phyloP scores from a whole-genome alignment of 805 yeast genomes.

The Pichia paraexigua region DNA sequence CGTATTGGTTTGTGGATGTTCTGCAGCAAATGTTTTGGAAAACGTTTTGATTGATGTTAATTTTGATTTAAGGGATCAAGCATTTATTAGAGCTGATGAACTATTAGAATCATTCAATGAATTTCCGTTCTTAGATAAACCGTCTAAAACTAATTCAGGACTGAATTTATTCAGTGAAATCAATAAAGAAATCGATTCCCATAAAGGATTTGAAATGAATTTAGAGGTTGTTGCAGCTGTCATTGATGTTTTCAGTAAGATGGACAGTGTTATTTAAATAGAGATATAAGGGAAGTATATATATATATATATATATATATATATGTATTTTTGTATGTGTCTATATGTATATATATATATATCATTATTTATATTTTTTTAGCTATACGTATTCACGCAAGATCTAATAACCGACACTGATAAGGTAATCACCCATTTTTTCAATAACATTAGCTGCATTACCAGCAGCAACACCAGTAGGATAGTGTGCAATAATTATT shows the following conservation, averaged over 20 bases:
- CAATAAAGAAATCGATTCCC: slow-evolving; percentile 42
- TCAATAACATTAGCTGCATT: slow-evolving; percentile 94
- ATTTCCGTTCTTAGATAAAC: slow-evolving; percentile 60
- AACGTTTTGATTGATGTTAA: slow-evolving; percentile 70
- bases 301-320: not conserved
- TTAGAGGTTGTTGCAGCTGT: slow-evolving; percentile 92
- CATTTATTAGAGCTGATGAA: slow-evolving; percentile 92
- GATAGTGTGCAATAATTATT: slow-evolving; percentile 88
- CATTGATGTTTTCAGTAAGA: slow-evolving; percentile 77
- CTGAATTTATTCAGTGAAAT: slow-evolving; percentile 52
- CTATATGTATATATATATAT: not conserved
- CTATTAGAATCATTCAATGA: slow-evolving; percentile 73
- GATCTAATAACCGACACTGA: slow-evolving; percentile 68
- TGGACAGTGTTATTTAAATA: slow-evolving; percentile 73
- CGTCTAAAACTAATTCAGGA: slow-evolving; percentile 61
- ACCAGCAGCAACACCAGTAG: slow-evolving; percentile 84
- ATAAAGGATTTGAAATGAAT: slow-evolving; percentile 50
- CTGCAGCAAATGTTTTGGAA: slow-evolving; percentile 94
- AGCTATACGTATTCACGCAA: not conserved
- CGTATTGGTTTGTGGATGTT: slow-evolving; percentile 77
- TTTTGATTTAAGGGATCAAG: slow-evolving; percentile 86
- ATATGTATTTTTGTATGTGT: not conserved
- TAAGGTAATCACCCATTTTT: slow-evolving; percentile 90
- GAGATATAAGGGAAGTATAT: not conserved
- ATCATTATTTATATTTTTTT: not conserved